phyloP scores from a whole-genome alignment of 495 filamentous ascomycete genomes.

The Neurospora sp. region DNA sequence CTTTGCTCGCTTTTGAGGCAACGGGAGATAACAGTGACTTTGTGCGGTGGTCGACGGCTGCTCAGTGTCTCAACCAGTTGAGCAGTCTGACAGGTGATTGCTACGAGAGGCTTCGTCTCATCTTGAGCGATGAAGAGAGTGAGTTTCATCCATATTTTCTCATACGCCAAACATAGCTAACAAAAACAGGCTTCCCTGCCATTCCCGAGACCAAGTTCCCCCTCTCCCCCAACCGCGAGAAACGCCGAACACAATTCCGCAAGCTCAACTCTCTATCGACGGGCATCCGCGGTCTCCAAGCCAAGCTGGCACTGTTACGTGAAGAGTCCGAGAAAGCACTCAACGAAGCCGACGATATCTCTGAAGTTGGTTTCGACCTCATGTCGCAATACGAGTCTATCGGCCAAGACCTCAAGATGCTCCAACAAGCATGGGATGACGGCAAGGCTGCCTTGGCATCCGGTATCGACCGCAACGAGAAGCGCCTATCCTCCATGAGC shows the following conservation, averaged over 20 bases:
- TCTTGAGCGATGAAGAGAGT: constrained; percentile 81
- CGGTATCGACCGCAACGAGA: constrained; percentile 64
- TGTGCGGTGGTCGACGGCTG: constrained; percentile 64
- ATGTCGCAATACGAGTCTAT: constrained; percentile 91
- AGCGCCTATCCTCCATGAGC: constrained; percentile 58
- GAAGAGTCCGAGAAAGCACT: constrained; percentile 77
- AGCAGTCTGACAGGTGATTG: constrained; percentile 47
- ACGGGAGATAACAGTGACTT: constrained; percentile 74
- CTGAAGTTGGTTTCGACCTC: constrained; percentile 62
- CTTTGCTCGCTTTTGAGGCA: constrained; percentile 77
- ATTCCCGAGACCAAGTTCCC: constrained; percentile 53
- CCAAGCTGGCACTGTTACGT: constrained; percentile 84
- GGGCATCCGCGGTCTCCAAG: constrained; percentile 84
- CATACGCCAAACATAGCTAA: constrained; percentile 8
- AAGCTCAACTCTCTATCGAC: constrained; percentile 80
- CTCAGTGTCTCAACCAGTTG: constrained; percentile 62
- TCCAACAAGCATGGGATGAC: constrained; percentile 87
- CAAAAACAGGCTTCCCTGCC: constrained; percentile 25
- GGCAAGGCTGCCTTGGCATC: constrained; percentile 66
- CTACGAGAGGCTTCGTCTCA: constrained; percentile 46
- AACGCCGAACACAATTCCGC: constrained; percentile 71
- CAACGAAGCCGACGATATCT: constrained; percentile 61
- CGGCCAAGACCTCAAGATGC: constrained; percentile 68
- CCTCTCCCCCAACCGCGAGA: constrained; percentile 64
- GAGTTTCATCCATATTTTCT: constrained; percentile 22